These are phyloP conservation scores for Trametes punicea DNA, from an alignment of 768 basidiomycete species.

Conservation along the genomic window DNA sequence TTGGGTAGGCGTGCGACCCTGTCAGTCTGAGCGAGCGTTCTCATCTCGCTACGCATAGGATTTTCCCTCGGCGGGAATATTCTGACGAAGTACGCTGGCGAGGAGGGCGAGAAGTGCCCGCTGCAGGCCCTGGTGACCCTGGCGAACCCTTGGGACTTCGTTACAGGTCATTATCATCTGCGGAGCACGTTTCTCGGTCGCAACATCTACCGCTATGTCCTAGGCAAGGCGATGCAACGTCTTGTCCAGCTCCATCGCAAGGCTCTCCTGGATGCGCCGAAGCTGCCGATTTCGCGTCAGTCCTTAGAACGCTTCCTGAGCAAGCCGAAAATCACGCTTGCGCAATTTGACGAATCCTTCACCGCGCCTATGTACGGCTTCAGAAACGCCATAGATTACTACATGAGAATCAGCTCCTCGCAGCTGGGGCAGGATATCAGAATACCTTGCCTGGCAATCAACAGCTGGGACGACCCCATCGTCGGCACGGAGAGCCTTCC, in stretches of 20 bases:
- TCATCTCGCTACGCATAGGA: slow-evolving; percentile 6
- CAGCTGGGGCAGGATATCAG: slow-evolving; percentile 11
- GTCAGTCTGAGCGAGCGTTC: not conserved
- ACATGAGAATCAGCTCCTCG: slow-evolving; percentile 17
- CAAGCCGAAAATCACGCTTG: slow-evolving; percentile 10
- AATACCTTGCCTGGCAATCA: slow-evolving; percentile 22
- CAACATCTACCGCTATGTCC: slow-evolving; percentile 21
- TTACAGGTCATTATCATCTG: slow-evolving; percentile 11
- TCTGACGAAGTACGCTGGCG: slow-evolving; percentile 24
- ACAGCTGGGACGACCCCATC: slow-evolving; percentile 25
- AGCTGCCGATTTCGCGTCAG: slow-evolving; percentile 1
- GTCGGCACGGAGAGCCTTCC: slow-evolving; percentile 13
- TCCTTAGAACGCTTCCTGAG: slow-evolving; percentile 9
- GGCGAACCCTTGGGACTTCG: slow-evolving; percentile 27
- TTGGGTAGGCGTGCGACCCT: slow-evolving; percentile 11
- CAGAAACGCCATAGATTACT: slow-evolving; percentile 19
- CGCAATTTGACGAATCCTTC: slow-evolving; percentile 17
- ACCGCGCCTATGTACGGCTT: slow-evolving; percentile 21
- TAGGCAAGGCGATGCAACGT: slow-evolving; percentile 21
- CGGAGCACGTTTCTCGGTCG: slow-evolving; percentile 14
- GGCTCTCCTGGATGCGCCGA: slow-evolving; percentile 11
- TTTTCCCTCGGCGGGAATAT: slow-evolving; percentile 27
- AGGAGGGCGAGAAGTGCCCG: slow-evolving; percentile 25
- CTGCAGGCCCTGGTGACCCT: slow-evolving; percentile 20
- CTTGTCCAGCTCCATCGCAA: slow-evolving; percentile 18